Percentiles rank a stretch among this genome's conserved stretches.
These are phyloP conservation scores for Saturnispora saitoi DNA, from an alignment of 805 yeast species.

Conservation along the genomic window DNA sequence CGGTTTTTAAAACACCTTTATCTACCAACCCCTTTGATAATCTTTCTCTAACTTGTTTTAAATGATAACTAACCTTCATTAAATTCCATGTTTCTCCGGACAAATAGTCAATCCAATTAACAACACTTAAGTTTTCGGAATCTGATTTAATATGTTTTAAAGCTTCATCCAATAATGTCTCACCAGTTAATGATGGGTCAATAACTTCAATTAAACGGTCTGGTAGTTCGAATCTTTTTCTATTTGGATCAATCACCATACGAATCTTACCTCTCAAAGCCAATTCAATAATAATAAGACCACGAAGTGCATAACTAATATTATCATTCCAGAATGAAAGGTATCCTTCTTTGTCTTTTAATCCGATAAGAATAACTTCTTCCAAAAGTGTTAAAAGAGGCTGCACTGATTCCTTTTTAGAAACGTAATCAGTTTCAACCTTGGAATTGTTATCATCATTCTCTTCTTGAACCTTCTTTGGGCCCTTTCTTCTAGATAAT, in stretches of 20 bases:
- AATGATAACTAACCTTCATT: conserved; percentile 87
- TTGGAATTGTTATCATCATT: conserved; percentile 32
- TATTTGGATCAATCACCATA: conserved; percentile 84
- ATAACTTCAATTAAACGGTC: conserved; percentile 85
- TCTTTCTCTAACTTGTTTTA: conserved; percentile 95
- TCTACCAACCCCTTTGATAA: conserved; percentile 95
- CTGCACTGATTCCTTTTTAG: conserved; percentile 30
- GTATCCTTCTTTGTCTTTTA: conserved; percentile 94
- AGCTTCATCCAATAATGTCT: conserved; percentile 89
- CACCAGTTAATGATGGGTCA: conserved; percentile 85
- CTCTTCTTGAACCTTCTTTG: conserved; percentile 18
- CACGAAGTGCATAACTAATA: conserved; percentile 91
- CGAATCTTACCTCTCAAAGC: conserved; percentile 86
- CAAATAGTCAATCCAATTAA: conserved; percentile 88
- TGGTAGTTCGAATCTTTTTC: conserved; percentile 78
- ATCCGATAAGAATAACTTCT: conserved; percentile 86
- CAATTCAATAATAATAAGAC: conserved; percentile 85
- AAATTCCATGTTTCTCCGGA: conserved; percentile 97
- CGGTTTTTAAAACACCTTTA: conserved; percentile 93
- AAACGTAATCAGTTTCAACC: not conserved
- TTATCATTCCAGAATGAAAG: conserved; percentile 97
- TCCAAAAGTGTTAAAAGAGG: conserved; percentile 92
- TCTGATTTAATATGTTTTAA: conserved; percentile 81
- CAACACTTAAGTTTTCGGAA: conserved; percentile 67
- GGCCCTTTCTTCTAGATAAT: conserved; percentile 72